These are phyloP conservation scores for Aeschynomene evenia DNA, from an alignment of 306 rosid genomes.

Conservation along the genomic window DNA sequence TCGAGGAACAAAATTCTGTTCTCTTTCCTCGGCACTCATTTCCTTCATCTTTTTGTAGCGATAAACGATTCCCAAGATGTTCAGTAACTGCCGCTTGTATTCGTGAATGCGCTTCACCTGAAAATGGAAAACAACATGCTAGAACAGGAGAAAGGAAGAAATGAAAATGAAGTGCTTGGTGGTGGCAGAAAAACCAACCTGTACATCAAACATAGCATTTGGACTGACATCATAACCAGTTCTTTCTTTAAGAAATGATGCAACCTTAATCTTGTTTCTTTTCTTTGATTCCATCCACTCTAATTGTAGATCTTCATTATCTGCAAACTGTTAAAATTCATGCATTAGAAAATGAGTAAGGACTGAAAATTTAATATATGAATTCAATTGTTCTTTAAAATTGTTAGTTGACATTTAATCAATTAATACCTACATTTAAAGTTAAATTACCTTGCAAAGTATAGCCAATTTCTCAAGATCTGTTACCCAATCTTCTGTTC, in stretches of 20 bases:
- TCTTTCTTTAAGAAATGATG: slow-evolving; percentile 68
- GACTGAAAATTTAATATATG: slow-evolving; percentile 6
- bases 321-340: slow-evolving; percentile 56
- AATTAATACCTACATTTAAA: slow-evolving; percentile 4
- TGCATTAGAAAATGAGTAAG: not conserved
- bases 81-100: slow-evolving; percentile 85
- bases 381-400: not conserved
- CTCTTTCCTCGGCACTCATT: slow-evolving; percentile 65
- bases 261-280: slow-evolving; percentile 78
- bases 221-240: slow-evolving; percentile 85
- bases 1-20: slow-evolving; percentile 68
- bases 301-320: slow-evolving; percentile 73
- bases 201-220: slow-evolving; percentile 88
- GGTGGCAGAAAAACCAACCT: slow-evolving; percentile 55
- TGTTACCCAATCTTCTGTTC: slow-evolving; percentile 67
- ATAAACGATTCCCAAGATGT: slow-evolving; percentile 85
- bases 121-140: slow-evolving; percentile 28
- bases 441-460: slow-evolving; percentile 44
- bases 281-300: slow-evolving; percentile 83
- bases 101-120: slow-evolving; percentile 99
- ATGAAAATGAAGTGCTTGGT: slow-evolving; percentile 20
- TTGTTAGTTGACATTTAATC: not conserved
- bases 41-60: slow-evolving; percentile 96
- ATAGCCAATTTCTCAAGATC: slow-evolving; percentile 45
- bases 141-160: slow-evolving; percentile 4